Evolutionary conservation across 306 rosid genomes (phyloP).

Genomic region (Nissolia schottii): DNA sequence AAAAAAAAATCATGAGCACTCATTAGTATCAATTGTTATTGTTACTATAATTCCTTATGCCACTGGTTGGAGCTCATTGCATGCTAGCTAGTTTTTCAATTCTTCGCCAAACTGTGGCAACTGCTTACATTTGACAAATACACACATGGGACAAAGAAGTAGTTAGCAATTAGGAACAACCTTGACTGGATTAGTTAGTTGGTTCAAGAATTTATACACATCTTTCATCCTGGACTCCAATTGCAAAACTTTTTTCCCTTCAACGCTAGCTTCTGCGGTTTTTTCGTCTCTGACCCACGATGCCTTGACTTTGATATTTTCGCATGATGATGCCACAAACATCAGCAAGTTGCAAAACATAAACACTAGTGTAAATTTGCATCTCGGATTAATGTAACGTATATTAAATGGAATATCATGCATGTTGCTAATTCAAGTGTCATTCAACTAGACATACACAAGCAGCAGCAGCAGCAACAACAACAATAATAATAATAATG

Average conservation of each 20-base stretch:
- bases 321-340: background rate
- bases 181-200: conserved; percentile 17
- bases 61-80: background rate
- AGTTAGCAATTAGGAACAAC: conserved; percentile 20
- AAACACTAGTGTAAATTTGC: background rate
- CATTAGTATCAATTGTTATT: background rate
- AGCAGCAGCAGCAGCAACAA: too few relatives aligned
- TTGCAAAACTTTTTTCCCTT: background rate
- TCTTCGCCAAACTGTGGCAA: background rate
- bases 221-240: background rate
- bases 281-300: background rate
- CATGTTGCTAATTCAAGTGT: background rate
- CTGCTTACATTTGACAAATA: conserved; percentile 32
- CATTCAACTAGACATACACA: too few relatives aligned
- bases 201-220: background rate
- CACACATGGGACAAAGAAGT: conserved; percentile 30
- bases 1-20: too few relatives aligned
- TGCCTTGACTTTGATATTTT: background rate
- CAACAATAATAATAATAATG: too few relatives aligned
- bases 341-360: background rate
- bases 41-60: background rate
- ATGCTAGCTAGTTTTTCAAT: background rate
- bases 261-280: background rate
- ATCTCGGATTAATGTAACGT: background rate
- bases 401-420: background rate